Conservation (phyloP, 768 basidiomycete species). For the Pisolithus sp. region DNA sequence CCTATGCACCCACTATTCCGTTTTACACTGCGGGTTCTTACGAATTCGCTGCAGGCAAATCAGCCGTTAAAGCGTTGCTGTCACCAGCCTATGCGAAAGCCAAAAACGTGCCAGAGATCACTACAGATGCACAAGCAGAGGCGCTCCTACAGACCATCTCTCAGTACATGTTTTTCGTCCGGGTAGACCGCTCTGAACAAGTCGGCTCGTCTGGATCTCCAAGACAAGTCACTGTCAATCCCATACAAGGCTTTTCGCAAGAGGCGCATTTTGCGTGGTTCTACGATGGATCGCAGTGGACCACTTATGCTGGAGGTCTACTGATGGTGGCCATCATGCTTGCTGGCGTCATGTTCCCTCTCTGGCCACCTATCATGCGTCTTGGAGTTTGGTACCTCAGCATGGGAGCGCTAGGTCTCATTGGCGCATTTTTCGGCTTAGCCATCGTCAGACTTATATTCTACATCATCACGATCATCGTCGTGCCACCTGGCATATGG, state of each 20-base stretch:
- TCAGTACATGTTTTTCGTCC: slow-evolving; percentile 87
- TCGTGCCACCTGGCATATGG: slow-evolving; percentile 91
- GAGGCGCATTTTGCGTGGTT: slow-evolving; percentile 96
- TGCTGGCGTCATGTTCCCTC: slow-evolving; percentile 97
- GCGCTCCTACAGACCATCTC: slow-evolving; percentile 63
- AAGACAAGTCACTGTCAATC: slow-evolving; percentile 67
- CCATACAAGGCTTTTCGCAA: slow-evolving; percentile 70
- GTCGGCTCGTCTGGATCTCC: slow-evolving; percentile 52
- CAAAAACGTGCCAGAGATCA: slow-evolving; percentile 70
- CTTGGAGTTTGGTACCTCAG: slow-evolving; percentile 95
- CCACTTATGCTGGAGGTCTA: slow-evolving; percentile 83
- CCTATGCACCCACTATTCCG: neutral
- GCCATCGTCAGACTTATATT: slow-evolving; percentile 89
- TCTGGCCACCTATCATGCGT: slow-evolving; percentile 92
- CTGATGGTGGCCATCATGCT: slow-evolving; percentile 92
- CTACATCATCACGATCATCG: slow-evolving; percentile 87
- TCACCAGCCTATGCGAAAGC: slow-evolving; percentile 89
- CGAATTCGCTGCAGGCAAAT: slow-evolving; percentile 58
- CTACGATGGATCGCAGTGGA: slow-evolving; percentile 91
- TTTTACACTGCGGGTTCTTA: neutral
- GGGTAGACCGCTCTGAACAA: slow-evolving; percentile 68
- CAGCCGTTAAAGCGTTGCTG: slow-evolving; percentile 85
- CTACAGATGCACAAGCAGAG: slow-evolving; percentile 69
- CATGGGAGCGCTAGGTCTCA: slow-evolving; percentile 78
- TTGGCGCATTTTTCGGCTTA: slow-evolving; percentile 86